phyloP scores from a whole-genome alignment of 139 green algal genomes.

The Picochlorum sp. region DNA sequence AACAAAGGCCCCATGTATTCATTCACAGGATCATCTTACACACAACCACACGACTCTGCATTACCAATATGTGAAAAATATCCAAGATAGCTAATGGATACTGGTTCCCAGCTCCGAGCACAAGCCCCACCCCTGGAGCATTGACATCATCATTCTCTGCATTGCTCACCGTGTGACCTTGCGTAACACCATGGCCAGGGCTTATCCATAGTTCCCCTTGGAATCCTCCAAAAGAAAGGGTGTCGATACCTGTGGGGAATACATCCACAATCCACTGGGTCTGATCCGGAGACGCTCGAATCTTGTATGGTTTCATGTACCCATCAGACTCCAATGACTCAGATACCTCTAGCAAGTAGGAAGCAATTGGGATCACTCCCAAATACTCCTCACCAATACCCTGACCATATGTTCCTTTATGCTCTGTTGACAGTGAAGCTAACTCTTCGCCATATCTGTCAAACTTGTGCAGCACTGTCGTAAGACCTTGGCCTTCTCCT shows the following conservation, averaged over 20 bases:
- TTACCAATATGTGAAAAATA: conserved; percentile 55
- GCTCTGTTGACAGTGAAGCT: conserved; percentile 13
- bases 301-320: conserved; percentile 8
- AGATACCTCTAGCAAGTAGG: conserved; percentile 38
- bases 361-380: conserved; percentile 32
- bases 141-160: not conserved
- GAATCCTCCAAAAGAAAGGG: conserved; percentile 44
- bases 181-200: conserved; percentile 44
- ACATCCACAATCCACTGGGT: conserved; percentile 45
- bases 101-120: conserved; percentile 69
- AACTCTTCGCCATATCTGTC: conserved; percentile 29
- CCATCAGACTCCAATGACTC: conserved; percentile 37
- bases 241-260: conserved; percentile 39
- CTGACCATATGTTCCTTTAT: conserved; percentile 50
- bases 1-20: conserved; percentile 58
- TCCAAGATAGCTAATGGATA: conserved; percentile 37
- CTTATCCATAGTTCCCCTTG: conserved; percentile 64
- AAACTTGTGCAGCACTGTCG: conserved; percentile 31
- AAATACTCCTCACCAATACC: conserved; percentile 56
- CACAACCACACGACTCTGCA: conserved; percentile 1
- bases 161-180: conserved; percentile 16
- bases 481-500: conserved; percentile 37
- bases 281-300: conserved; percentile 7
- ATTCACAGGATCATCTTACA: conserved; percentile 75
- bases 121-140: conserved; percentile 37